Conservation (phyloP, 2,329 filamentous ascomycete species). For the Zymoseptoria crescenta region DNA sequence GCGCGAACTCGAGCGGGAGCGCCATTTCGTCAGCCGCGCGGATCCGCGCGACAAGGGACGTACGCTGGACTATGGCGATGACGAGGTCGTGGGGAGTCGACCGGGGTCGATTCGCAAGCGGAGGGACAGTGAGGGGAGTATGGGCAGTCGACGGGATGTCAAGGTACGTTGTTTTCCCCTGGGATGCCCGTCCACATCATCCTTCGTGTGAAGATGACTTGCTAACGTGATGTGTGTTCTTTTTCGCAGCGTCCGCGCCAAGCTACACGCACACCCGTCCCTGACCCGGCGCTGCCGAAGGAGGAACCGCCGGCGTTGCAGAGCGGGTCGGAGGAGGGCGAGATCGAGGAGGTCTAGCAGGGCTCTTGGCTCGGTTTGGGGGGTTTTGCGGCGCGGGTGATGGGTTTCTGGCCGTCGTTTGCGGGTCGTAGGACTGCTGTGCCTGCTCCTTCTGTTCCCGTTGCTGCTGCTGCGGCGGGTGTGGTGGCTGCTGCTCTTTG, state of each 20-base stretch:
- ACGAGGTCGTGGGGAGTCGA: conserved; percentile 41
- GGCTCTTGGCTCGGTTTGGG: conserved; percentile 2
- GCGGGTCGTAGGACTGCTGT: neutral
- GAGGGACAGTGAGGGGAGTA: conserved; percentile 52
- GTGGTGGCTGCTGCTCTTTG: no score
- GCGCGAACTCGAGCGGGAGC: conserved; percentile 82
- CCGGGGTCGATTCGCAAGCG: conserved; percentile 59
- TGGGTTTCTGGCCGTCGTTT: neutral
- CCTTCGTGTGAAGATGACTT: conserved; percentile 4
- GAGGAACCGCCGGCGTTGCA: conserved; percentile 55
- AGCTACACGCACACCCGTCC: conserved; percentile 17
- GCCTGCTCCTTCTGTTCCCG: neutral
- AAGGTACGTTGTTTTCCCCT: conserved; percentile 31
- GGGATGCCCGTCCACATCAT: neutral
- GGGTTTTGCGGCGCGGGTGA: neutral
- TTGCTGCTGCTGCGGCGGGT: neutral
- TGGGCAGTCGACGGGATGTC: conserved; percentile 31
- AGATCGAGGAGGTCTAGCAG: conserved; percentile 71
- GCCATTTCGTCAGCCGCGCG: conserved; percentile 72
- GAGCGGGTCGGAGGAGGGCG: conserved; percentile 92
- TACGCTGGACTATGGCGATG: conserved; percentile 84
- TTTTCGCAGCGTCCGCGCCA: conserved; percentile 17
- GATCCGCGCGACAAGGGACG: conserved; percentile 74
- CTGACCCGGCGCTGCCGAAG: conserved; percentile 26
- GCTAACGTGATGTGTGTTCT: conserved; percentile 5